Percentiles rank a stretch among this genome's conserved stretches.
Evolutionary conservation across 1,139 yeast species (phyloP).

Genomic region (Pichia sp.): DNA sequence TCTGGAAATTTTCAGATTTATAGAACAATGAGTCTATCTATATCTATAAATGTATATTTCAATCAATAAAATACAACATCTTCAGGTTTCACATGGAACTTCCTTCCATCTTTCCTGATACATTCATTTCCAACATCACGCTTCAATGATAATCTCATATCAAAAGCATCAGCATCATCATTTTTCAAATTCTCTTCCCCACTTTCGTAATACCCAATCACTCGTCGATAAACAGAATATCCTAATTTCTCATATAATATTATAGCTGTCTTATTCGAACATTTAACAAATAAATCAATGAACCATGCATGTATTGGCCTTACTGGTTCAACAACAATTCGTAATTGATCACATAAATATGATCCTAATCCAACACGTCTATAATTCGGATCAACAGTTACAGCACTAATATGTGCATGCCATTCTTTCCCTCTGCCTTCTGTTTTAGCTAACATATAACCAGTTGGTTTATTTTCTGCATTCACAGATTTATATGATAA

Average conservation of each 20-base stretch:
- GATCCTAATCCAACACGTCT: constrained; percentile 83
- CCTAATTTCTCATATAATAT: constrained; percentile 81
- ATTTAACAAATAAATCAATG: constrained; percentile 85
- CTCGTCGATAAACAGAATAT: constrained; percentile 76
- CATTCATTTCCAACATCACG: constrained; percentile 46
- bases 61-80: constrained; percentile 41
- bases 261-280: constrained; percentile 73
- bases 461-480: constrained; percentile 39
- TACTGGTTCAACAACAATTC: constrained; percentile 58
- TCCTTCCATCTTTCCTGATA: constrained; percentile 51
- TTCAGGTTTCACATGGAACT: constrained; percentile 52
- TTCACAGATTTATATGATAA: constrained; percentile 71
- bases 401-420: constrained; percentile 97
- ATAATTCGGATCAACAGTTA: constrained; percentile 76
- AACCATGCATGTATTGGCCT: constrained; percentile 71
- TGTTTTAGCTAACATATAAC: constrained; percentile 93
- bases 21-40: no score
- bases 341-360: constrained; percentile 64
- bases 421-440: constrained; percentile 82
- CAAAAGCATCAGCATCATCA: constrained; percentile 82
- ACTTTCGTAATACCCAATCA: constrained; percentile 76
- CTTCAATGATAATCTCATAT: constrained; percentile 64
- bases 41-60: background rate
- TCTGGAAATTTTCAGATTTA: constrained; percentile 15
- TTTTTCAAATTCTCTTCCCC: constrained; percentile 36